Conservation (phyloP, 2,329 filamentous ascomycete genomes). For the Colletotrichum sidae region DNA sequence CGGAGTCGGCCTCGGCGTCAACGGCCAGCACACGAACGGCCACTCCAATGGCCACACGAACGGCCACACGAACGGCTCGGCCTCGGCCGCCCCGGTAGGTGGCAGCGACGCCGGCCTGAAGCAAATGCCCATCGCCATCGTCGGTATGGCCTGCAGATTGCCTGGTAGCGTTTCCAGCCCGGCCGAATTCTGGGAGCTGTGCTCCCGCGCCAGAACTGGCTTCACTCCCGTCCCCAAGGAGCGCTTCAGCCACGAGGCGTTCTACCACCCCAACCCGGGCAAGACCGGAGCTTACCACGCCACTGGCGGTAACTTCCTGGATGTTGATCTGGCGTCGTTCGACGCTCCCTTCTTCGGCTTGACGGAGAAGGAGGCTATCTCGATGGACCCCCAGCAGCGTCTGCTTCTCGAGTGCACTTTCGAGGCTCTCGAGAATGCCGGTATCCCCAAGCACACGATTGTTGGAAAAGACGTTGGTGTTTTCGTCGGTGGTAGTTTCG, state of each 20-base stretch:
- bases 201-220: constrained; percentile 53
- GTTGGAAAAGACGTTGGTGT: constrained; percentile 62
- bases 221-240: constrained; percentile 56
- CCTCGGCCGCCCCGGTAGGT: constrained; percentile 30
- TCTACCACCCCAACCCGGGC: constrained; percentile 56
- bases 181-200: constrained; percentile 58
- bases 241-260: constrained; percentile 58
- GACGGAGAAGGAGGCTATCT: constrained; percentile 61
- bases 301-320: constrained; percentile 55
- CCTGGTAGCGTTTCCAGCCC: constrained; percentile 55
- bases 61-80: constrained; percentile 22
- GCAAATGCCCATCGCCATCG: constrained; percentile 57
- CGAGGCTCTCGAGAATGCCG: constrained; percentile 65
- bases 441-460: constrained; percentile 59
- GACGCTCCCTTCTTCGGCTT: constrained; percentile 65
- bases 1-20: constrained; percentile 30
- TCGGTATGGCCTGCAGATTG: constrained; percentile 61
- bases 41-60: constrained; percentile 39
- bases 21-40: constrained; percentile 33
- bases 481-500: constrained; percentile 60
- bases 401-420: constrained; percentile 65
- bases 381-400: constrained; percentile 67
- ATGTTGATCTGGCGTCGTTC: constrained; percentile 58
- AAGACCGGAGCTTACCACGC: constrained; percentile 49
- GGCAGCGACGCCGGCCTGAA: constrained; percentile 40